Evolutionary conservation across 2,329 filamentous ascomycete species (phyloP).

Genomic region (Paecilomyces dactylethromorphus): DNA sequence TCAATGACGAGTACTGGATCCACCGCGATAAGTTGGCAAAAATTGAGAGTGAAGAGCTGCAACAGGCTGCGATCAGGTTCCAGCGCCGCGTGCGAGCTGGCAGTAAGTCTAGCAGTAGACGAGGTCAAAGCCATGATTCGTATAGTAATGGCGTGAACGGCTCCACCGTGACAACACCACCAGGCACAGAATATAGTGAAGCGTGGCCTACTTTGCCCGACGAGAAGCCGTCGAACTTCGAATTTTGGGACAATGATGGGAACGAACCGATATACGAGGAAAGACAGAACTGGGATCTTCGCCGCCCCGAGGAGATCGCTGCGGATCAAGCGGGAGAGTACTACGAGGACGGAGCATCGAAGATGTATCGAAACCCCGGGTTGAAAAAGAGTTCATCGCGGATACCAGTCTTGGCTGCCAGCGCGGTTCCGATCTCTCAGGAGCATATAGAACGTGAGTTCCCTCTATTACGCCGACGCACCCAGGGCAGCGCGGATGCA

Average conservation of each 20-base stretch:
- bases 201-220: conserved; percentile 29
- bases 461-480: conserved; percentile 55
- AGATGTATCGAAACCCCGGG: conserved; percentile 47
- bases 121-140: conserved; percentile 32
- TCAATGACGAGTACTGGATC: conserved; percentile 40
- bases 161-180: conserved; percentile 14
- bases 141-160: conserved; percentile 23
- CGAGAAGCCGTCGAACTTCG: conserved; percentile 22
- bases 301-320: conserved; percentile 71
- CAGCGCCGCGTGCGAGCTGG: conserved; percentile 30
- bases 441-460: conserved; percentile 69
- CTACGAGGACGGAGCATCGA: conserved; percentile 31
- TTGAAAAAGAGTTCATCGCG: conserved; percentile 62
- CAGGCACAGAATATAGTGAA: conserved; percentile 22
- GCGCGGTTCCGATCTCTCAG: conserved; percentile 66
- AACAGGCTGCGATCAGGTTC: conserved; percentile 40
- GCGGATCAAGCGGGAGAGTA: conserved; percentile 28
- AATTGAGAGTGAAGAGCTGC: conserved; percentile 46
- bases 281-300: conserved; percentile 60
- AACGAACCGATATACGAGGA: conserved; percentile 36
- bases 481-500: conserved; percentile 54
- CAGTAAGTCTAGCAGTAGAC: conserved; percentile 27
- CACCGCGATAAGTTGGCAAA: conserved; percentile 45
- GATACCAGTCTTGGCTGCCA: conserved; percentile 79
- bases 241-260: conserved; percentile 24